These are phyloP conservation scores for Nitzschia sp. DNA, from an alignment of 108 stramenopile species.

Conservation along the genomic window DNA sequence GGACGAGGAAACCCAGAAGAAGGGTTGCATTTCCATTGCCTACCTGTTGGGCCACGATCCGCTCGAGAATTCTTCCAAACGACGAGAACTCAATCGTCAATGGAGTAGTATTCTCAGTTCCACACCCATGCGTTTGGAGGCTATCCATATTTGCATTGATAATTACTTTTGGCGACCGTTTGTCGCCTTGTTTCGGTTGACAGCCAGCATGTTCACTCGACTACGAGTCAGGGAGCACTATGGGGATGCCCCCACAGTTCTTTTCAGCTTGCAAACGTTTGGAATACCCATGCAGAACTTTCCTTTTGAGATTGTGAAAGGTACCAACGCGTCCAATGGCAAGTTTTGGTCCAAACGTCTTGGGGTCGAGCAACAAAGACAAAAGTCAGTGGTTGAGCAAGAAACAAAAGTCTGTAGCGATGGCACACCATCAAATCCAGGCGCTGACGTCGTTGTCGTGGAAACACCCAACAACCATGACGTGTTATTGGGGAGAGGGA, in stretches of 20 bases:
- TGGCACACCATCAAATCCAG: neutral
- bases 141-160: conserved; percentile 9
- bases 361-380: neutral
- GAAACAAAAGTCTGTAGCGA: neutral
- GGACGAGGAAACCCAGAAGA: conserved; percentile 26
- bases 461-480: conserved; percentile 16
- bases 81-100: neutral
- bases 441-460: neutral
- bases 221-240: conserved; percentile 28
- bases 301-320: neutral
- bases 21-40: neutral
- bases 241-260: neutral
- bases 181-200: neutral
- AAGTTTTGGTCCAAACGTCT: neutral
- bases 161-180: neutral
- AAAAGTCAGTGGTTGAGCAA: no score
- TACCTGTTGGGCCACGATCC: neutral
- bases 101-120: neutral
- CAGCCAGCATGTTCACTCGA: conserved; percentile 17
- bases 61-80: neutral
- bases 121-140: conserved; percentile 1
- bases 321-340: neutral
- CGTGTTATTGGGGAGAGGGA: conserved; percentile 30
- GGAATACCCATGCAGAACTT: conserved; percentile 8
- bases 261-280: neutral